These are phyloP conservation scores for Colletotrichum incanum DNA, from an alignment of 2,329 filamentous ascomycete species.

Conservation along the genomic window DNA sequence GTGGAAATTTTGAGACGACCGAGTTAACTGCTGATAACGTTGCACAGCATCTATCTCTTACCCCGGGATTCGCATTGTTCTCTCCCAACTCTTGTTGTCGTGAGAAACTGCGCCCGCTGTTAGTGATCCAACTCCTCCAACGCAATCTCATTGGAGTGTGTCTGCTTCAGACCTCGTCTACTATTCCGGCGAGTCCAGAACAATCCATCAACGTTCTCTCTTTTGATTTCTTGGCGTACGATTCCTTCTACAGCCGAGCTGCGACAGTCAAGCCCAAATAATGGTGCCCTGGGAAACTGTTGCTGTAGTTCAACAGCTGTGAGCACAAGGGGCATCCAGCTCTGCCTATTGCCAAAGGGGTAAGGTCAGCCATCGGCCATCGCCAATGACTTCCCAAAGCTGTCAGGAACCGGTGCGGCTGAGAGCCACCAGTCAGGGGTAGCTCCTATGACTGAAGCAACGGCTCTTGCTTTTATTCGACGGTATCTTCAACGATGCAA, in stretches of 20 bases:
- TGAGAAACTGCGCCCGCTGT: neutral
- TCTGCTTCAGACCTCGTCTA: too few relatives aligned
- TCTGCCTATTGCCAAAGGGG: constrained; percentile 9
- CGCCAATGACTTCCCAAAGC: constrained; percentile 28
- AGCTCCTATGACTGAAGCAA: neutral
- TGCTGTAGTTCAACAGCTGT: neutral
- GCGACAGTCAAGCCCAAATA: neutral
- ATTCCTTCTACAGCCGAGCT: neutral
- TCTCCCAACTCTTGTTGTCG: neutral
- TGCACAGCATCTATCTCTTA: too few relatives aligned
- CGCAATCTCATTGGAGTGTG: too few relatives aligned
- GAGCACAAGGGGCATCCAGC: neutral
- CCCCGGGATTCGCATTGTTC: neutral
- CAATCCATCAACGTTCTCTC: too few relatives aligned
- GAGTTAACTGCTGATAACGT: too few relatives aligned
- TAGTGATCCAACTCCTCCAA: too few relatives aligned
- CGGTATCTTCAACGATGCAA: neutral
- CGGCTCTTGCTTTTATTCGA: neutral
- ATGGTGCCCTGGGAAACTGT: neutral
- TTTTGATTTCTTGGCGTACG: too few relatives aligned
- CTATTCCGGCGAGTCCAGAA: too few relatives aligned
- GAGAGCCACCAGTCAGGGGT: constrained; percentile 26
- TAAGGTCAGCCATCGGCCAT: constrained; percentile 11
- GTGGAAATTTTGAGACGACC: too few relatives aligned
- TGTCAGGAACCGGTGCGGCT: constrained; percentile 35